phyloP scores from a whole-genome alignment of 192 early-diverging fungal species.

The Entomortierella chlamydospora region DNA sequence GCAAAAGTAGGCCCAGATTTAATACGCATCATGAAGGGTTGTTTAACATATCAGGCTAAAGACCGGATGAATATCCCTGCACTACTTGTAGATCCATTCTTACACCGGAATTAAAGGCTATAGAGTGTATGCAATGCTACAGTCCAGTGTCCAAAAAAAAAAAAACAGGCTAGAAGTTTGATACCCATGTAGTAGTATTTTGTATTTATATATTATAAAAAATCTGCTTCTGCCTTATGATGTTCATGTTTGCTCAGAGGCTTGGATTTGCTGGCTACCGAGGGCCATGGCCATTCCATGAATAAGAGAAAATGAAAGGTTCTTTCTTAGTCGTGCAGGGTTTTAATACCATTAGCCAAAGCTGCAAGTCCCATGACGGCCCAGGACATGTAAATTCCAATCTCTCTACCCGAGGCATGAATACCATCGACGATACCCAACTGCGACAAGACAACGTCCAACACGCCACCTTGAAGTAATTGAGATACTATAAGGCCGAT shows the following conservation, averaged over 20 bases:
- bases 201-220: too few relatives aligned
- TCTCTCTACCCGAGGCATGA: conserved; percentile 25
- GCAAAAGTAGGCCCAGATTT: conserved; percentile 60
- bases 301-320: too few relatives aligned
- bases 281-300: too few relatives aligned
- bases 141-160: too few relatives aligned
- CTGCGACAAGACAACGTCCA: conserved; percentile 11
- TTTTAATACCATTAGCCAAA: conserved; percentile 20
- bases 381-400: conserved; percentile 37
- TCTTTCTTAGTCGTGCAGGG: conserved; percentile 13
- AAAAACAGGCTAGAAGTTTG: too few relatives aligned
- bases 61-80: conserved; percentile 75
- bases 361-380: conserved; percentile 19
- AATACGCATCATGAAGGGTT: conserved; percentile 73
- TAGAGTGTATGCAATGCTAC: too few relatives aligned
- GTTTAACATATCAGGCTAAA: conserved; percentile 75
- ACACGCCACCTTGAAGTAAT: conserved; percentile 25
- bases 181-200: too few relatives aligned
- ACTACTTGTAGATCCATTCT: conserved; percentile 72
- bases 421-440: conserved; percentile 42
- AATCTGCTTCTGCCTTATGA: too few relatives aligned
- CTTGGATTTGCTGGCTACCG: too few relatives aligned
- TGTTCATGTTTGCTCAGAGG: neutral
- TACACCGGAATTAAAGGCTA: conserved; percentile 41
- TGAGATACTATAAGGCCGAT: conserved; percentile 20